Base-by-base conservation (phyloP, 2,329 filamentous ascomycete genomes). In the Epicoccum nigrum region DNA sequence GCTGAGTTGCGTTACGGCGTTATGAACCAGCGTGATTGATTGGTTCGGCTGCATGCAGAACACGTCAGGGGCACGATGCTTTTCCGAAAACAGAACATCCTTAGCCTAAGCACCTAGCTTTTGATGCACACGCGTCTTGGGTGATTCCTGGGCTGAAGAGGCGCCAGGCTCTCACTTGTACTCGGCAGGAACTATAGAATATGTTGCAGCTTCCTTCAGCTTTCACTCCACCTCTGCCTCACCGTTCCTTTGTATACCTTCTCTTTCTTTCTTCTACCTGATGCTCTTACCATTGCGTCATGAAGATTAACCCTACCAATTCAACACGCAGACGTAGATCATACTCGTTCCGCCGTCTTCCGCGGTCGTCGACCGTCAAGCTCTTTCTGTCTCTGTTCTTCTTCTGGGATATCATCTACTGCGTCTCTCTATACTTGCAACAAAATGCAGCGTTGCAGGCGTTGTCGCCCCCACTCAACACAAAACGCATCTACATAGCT, bases 401-500 rank as follows among this genome's bases (percentile, higher is more conserved):
- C 8, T 30, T 67, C 4, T 61, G 55, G 52, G 65, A 67, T 35
- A 59, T 58, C 3, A 43, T 63, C 6, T 52, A 66, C 9, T 58
- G 62, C 19, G 51, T 65, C 17, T 45, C 50, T 4, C 53, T 67
- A 4, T 55, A 61, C 33, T 54, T 45, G 2, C 51, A 37, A 13
- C 64, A 68, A 41, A 35, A 27, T n/a, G 58, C 57, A n/a, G 40
- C 45, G 4, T 47, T 49, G 11, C 52, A 50, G 9, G 39, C 46
- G 2, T 28, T 49, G 11, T 49, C 56, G 13, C 61, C 58, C 12
- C 59, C 59, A 2, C 58, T 43, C 4, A 68, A 63, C 20, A 39
- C 55, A 13, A 63, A 64, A 43, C 64, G 67, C 35, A 80, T 90
- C 55, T 90, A 84, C 73, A 88, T 91, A 54, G 83, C 86, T 4